phyloP scores from a whole-genome alignment of 148 eudicot genomes.

The Rhododendron williamsianum region DNA sequence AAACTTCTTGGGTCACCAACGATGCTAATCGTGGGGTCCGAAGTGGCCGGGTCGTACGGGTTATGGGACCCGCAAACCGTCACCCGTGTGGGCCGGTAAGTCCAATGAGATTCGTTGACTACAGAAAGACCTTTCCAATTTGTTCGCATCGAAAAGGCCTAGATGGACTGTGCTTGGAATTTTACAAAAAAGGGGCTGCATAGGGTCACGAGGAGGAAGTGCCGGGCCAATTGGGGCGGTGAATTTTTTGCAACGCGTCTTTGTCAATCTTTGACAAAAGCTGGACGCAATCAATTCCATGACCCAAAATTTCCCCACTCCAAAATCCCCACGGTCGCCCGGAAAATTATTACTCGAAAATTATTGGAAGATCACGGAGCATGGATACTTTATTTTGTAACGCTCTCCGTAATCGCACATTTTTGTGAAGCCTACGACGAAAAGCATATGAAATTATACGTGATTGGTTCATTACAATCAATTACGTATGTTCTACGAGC shows the following conservation, averaged over 20 bases:
- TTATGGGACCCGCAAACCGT: background rate
- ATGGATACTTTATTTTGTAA: background rate
- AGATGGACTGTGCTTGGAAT: background rate
- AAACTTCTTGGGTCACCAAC: too few species aligned
- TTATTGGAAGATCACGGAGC: background rate
- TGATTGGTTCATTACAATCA: background rate
- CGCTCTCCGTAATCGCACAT: too few species aligned
- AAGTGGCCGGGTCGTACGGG: background rate
- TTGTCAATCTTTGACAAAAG: conserved; percentile 15
- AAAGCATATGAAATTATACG: too few species aligned
- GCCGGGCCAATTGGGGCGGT: conserved; percentile 22
- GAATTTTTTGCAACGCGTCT: conserved; percentile 20
- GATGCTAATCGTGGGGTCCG: background rate
- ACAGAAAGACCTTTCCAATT: background rate
- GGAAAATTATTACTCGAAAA: too few species aligned
- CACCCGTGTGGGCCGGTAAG: background rate
- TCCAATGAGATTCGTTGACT: background rate
- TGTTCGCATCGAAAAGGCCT: background rate
- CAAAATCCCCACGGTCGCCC: background rate
- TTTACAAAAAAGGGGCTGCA: background rate
- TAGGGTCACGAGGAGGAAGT: background rate
- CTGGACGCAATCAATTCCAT: conserved; percentile 2
- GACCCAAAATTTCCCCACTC: background rate
- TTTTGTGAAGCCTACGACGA: too few species aligned
- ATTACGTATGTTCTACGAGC: too few species aligned